Base-by-base conservation (phyloP, 306 rosid species). In the Cicer yamashitae region DNA sequence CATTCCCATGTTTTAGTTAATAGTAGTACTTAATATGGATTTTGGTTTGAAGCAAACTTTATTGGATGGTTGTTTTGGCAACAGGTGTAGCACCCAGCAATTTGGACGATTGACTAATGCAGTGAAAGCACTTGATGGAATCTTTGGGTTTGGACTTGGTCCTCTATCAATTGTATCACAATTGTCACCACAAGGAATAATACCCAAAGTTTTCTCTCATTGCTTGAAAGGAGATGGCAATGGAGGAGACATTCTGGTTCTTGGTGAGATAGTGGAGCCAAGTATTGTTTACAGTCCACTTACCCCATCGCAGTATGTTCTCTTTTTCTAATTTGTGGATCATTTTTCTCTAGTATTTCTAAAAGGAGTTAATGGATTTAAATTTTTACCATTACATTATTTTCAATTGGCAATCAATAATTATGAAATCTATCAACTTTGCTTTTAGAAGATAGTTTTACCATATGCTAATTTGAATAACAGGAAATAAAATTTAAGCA, bases 181-280 rank as follows among this genome's bases (percentile, higher is more conserved):
- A 54, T 80, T 94, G 85, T 88, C 98, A 59, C 84, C 89, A 76
- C 96, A 84, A 62, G 90, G 91, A 45, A 39, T 94, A 82, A 89
- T 93, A 78, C 98, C 98, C 39, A 85, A 85, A 79, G 93, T 86
- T 69, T 94, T 94, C 87, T 94, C 98, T 34, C 97, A 94, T 82
- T 94, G 98, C 77, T 79, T 94, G 71, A 94, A 87, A 84, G 98
- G 98, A 81, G 97, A 87, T 47, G 93, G 88, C 53, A 82, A 81
- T 82, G 98, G 98, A 70, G 98, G 98, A 50, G 98, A 97, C 65
- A 89, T 94, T 71, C 82, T 91, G 79, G 98, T 94, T 90, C 97
- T 94, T 84, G 98, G 98, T 70, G 97, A 94, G 88, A 92, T 94
- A 80, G 70, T 90, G 91, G 97, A 91, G 89, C 97, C 97, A 73